Conservation (phyloP, 305 asterid genomes). For the Solanum hybrid region DNA sequence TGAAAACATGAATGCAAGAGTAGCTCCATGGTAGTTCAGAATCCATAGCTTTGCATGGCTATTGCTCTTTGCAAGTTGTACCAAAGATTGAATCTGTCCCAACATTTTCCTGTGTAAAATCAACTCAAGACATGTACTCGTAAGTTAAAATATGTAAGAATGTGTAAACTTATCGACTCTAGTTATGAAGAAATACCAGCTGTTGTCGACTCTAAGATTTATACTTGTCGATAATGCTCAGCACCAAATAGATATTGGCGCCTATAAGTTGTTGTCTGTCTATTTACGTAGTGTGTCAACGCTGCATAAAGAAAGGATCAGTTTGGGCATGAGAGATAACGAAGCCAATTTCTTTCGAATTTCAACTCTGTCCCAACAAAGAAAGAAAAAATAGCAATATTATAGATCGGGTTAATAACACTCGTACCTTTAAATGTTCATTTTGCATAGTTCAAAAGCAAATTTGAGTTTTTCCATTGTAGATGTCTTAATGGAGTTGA, state of each 20-base stretch:
- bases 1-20: conserved; percentile 1
- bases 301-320: background rate
- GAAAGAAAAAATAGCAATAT: background rate
- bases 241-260: background rate
- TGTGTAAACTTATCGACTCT: background rate
- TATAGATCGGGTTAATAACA: background rate
- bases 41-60: background rate
- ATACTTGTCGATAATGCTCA: background rate
- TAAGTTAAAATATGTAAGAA: background rate
- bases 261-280: background rate
- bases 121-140: background rate
- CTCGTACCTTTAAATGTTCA: too few species aligned
- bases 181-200: background rate
- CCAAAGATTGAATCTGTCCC: background rate
- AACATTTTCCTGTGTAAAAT: background rate
- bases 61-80: background rate
- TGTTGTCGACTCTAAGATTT: background rate
- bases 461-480: background rate
- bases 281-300: background rate
- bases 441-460: too few species aligned
- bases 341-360: background rate
- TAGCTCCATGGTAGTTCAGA: background rate
- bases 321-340: background rate
- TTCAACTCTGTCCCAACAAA: background rate
- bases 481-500: too few species aligned